Conservation (phyloP, 78 protist species). For the Chrysochromulina tobinii region DNA sequence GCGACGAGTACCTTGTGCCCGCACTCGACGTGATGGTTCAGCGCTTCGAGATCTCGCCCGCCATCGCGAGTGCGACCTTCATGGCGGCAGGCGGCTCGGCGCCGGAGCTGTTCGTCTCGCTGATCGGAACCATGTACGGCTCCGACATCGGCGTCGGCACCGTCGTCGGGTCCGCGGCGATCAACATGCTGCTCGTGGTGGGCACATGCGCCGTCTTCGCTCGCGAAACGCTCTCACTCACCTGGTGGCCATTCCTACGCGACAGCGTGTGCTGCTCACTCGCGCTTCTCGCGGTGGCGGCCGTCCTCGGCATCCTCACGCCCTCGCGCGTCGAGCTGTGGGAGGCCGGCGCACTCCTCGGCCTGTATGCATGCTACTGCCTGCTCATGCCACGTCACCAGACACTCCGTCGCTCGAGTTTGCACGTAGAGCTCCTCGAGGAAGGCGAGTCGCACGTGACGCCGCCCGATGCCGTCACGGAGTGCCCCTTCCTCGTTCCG, state of each 20-base stretch:
- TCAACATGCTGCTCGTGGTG: conserved; percentile 51
- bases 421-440: too few species aligned
- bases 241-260: conserved; percentile 32
- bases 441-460: too few species aligned
- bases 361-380: conserved; percentile 8
- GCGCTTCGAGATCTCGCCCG: background rate
- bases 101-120: conserved; percentile 58
- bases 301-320: background rate
- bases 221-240: background rate
- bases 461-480: too few species aligned
- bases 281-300: background rate
- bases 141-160: conserved; percentile 46
- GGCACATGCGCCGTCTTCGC: conserved; percentile 43
- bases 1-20: conserved; percentile 56
- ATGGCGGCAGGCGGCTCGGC: conserved; percentile 60
- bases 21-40: background rate
- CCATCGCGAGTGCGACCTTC: conserved; percentile 63
- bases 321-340: background rate
- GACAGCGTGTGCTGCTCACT: conserved; percentile 23
- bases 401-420: background rate
- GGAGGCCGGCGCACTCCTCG: background rate
- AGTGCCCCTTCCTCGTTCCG: background rate
- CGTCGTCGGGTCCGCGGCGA: conserved; percentile 55
- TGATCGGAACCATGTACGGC: conserved; percentile 7
- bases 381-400: background rate